These are phyloP conservation scores for Neonectria neomacrospora DNA, from an alignment of 2,329 filamentous ascomycete genomes.

Conservation along the genomic window DNA sequence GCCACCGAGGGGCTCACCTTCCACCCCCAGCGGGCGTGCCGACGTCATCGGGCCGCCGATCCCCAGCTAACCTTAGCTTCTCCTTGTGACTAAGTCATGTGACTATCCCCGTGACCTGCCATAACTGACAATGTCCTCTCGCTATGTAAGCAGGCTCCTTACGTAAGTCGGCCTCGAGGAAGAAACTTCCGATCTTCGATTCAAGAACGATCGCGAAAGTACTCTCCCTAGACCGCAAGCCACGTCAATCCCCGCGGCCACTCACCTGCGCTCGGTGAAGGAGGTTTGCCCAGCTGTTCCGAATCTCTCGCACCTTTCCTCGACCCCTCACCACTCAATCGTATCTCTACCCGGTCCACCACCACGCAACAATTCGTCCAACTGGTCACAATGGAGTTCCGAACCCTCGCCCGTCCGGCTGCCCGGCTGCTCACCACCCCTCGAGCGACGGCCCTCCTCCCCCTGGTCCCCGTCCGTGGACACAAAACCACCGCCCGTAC, in stretches of 20 bases:
- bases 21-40: slow-evolving; percentile 6
- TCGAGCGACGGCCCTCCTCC: slow-evolving; percentile 39
- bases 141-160: slow-evolving; percentile 34
- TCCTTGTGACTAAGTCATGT: slow-evolving; percentile 26
- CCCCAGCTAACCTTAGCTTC: slow-evolving; percentile 11
- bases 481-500: slow-evolving; percentile 65
- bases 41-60: slow-evolving; percentile 39
- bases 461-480: slow-evolving; percentile 50
- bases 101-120: neutral
- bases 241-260: slow-evolving; percentile 41
- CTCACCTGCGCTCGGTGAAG: slow-evolving; percentile 33
- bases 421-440: slow-evolving; percentile 47
- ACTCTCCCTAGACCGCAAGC: slow-evolving; percentile 34
- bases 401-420: slow-evolving; percentile 50
- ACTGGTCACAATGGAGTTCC: slow-evolving; percentile 49
- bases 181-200: slow-evolving; percentile 44
- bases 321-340: neutral
- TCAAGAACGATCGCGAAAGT: slow-evolving; percentile 33
- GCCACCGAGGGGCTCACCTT: slow-evolving; percentile 20
- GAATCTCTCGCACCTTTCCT: neutral
- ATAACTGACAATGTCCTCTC: accelerated
- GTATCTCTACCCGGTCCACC: neutral
- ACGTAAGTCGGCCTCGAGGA: slow-evolving; percentile 27
- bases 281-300: slow-evolving; percentile 25
- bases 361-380: slow-evolving; percentile 24